These are phyloP conservation scores for Stachybotrys chlorohalonatus DNA, from an alignment of 2,329 filamentous ascomycete species.

Conservation along the genomic window DNA sequence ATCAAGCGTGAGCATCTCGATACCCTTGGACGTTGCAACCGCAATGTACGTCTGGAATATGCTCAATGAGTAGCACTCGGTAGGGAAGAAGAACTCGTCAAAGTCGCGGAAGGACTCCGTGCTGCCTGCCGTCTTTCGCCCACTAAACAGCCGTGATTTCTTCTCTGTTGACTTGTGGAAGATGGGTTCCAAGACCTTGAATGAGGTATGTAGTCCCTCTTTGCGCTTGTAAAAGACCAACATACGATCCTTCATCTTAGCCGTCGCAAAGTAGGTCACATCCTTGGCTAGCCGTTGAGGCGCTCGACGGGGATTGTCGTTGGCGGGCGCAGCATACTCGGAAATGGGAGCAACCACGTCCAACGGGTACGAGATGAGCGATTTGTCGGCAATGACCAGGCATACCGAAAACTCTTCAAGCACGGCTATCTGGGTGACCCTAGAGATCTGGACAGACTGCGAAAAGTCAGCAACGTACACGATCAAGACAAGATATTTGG, in stretches of 20 bases:
- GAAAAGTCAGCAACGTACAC: slow-evolving; percentile 8
- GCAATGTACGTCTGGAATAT: slow-evolving; percentile 93
- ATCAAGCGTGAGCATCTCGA: slow-evolving; percentile 93
- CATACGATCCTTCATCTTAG: slow-evolving; percentile 92
- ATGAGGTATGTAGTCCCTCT: slow-evolving; percentile 83
- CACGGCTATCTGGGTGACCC: slow-evolving; percentile 87
- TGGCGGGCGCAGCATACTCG: slow-evolving; percentile 49
- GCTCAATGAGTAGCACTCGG: slow-evolving; percentile 91
- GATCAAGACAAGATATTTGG: too few relatives aligned
- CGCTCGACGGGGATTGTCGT: slow-evolving; percentile 72
- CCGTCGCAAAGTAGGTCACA: slow-evolving; percentile 92
- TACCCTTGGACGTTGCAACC: slow-evolving; percentile 81
- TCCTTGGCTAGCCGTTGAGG: slow-evolving; percentile 89
- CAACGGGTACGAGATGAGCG: slow-evolving; percentile 85
- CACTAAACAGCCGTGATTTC: slow-evolving; percentile 58
- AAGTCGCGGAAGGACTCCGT: slow-evolving; percentile 98
- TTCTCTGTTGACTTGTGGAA: slow-evolving; percentile 87
- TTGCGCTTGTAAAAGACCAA: slow-evolving; percentile 96
- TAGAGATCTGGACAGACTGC: slow-evolving; percentile 64
- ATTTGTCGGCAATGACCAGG: slow-evolving; percentile 83
- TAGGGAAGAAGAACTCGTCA: slow-evolving; percentile 96
- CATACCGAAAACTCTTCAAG: slow-evolving; percentile 94
- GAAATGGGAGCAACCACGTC: slow-evolving; percentile 67
- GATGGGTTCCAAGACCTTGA: slow-evolving; percentile 94
- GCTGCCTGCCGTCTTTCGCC: slow-evolving; percentile 53